These are phyloP conservation scores for Metschnikowia henanensis DNA, from an alignment of 805 yeast genomes.

Conservation along the genomic window DNA sequence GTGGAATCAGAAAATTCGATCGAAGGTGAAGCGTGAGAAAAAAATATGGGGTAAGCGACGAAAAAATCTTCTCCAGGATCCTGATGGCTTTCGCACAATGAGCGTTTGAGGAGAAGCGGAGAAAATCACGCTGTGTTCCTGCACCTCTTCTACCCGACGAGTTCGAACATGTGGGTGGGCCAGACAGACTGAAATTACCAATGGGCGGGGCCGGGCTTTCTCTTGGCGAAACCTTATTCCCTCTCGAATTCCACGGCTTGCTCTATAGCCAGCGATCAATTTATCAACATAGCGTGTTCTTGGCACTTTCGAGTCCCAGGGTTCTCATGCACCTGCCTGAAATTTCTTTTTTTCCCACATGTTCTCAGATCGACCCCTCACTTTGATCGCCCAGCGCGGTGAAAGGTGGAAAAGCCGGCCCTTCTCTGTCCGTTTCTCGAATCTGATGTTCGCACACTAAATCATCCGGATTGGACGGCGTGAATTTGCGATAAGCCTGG, in stretches of 20 bases:
- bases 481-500: no score
- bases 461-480: no score
- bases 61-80: slow-evolving; percentile 19
- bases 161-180: not conserved
- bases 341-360: not conserved
- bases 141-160: slow-evolving; percentile 5
- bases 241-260: not conserved
- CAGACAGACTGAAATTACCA: not conserved
- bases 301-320: no score
- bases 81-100: slow-evolving; percentile 16
- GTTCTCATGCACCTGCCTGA: no score
- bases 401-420: no score
- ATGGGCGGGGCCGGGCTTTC: not conserved
- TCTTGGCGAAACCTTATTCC: not conserved
- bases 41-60: slow-evolving; percentile 20
- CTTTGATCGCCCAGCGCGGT: not conserved
- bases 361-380: not conserved
- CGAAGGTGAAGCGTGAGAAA: slow-evolving; percentile 7
- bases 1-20: not conserved
- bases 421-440: no score
- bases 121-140: slow-evolving; percentile 12
- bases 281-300: no score
- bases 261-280: no score
- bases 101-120: slow-evolving; percentile 21
- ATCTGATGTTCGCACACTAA: no score